Evolutionary conservation across 352 stramenopile species (phyloP).

Genomic region (Phytophthora fragariaefolia): DNA sequence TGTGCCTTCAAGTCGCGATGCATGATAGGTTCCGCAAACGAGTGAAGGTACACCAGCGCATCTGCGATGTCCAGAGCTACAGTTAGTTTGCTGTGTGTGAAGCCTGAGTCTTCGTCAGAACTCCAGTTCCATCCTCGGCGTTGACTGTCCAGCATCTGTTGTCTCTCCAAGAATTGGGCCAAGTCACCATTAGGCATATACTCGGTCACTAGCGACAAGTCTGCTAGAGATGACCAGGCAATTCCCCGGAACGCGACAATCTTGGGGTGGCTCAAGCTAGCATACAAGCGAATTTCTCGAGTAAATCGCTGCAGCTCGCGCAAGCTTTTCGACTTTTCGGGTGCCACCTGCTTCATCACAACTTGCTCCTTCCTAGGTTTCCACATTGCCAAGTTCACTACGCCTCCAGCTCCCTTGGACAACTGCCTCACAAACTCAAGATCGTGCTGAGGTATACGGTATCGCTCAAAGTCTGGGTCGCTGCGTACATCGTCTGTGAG

Average conservation of each 20-base stretch:
- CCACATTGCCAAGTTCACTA: slow-evolving; percentile 54
- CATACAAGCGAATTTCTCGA: slow-evolving; percentile 59
- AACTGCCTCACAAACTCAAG: slow-evolving; percentile 43
- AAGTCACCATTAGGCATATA: slow-evolving; percentile 62
- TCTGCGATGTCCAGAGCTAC: slow-evolving; percentile 48
- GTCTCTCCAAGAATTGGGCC: slow-evolving; percentile 32
- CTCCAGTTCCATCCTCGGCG: slow-evolving; percentile 46
- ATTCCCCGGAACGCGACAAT: slow-evolving; percentile 57
- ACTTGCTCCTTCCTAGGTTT: slow-evolving; percentile 39
- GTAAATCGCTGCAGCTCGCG: slow-evolving; percentile 56
- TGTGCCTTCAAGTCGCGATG: slow-evolving; percentile 68
- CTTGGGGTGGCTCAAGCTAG: slow-evolving; percentile 52
- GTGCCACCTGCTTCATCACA: slow-evolving; percentile 59
- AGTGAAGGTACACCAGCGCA: slow-evolving; percentile 53
- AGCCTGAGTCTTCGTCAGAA: slow-evolving; percentile 28
- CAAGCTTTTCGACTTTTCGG: slow-evolving; percentile 49
- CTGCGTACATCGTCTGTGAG: slow-evolving; percentile 59
- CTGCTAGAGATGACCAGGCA: slow-evolving; percentile 51
- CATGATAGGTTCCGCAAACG: slow-evolving; percentile 47
- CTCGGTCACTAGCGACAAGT: slow-evolving; percentile 56
- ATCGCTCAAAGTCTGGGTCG: slow-evolving; percentile 49
- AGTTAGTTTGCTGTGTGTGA: slow-evolving; percentile 36
- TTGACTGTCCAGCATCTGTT: slow-evolving; percentile 35
- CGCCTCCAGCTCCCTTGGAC: slow-evolving; percentile 61
- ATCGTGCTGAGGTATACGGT: slow-evolving; percentile 58